These are phyloP conservation scores for Phytophthora idaei DNA, from an alignment of 352 stramenopile species.

Conservation along the genomic window DNA sequence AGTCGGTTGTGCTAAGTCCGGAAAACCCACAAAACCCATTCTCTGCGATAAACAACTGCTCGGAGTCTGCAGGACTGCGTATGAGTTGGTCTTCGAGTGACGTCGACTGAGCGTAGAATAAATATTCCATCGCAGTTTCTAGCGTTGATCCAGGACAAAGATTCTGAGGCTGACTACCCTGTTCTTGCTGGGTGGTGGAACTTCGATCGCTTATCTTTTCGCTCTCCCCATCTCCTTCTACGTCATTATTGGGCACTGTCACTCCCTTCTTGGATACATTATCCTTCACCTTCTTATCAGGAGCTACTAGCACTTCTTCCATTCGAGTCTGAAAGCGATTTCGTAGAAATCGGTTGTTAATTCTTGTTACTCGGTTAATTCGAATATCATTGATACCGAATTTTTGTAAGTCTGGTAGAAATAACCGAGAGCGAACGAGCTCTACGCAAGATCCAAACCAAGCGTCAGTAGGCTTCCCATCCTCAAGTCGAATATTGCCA, in stretches of 20 bases:
- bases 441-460: slow-evolving; percentile 89
- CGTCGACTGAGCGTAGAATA: slow-evolving; percentile 76
- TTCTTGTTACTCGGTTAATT: slow-evolving; percentile 85
- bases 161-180: slow-evolving; percentile 12
- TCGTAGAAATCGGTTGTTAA: slow-evolving; percentile 89
- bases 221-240: slow-evolving; percentile 8
- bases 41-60: slow-evolving; percentile 71
- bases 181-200: slow-evolving; percentile 1
- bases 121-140: slow-evolving; percentile 77
- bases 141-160: slow-evolving; percentile 38
- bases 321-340: slow-evolving; percentile 88
- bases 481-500: slow-evolving; percentile 91
- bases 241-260: slow-evolving; percentile 50
- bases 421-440: slow-evolving; percentile 77
- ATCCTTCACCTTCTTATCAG: slow-evolving; percentile 67
- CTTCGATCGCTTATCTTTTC: slow-evolving; percentile 6
- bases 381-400: slow-evolving; percentile 69
- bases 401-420: slow-evolving; percentile 51
- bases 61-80: slow-evolving; percentile 38
- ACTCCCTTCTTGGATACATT: slow-evolving; percentile 85
- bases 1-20: slow-evolving; percentile 53
- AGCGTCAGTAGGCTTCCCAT: slow-evolving; percentile 78
- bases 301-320: slow-evolving; percentile 71
- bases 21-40: slow-evolving; percentile 66
- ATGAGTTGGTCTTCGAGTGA: slow-evolving; percentile 44